Base-by-base conservation (phyloP, 2,329 filamentous ascomycete species). In the Epichloe bromicola region DNA sequence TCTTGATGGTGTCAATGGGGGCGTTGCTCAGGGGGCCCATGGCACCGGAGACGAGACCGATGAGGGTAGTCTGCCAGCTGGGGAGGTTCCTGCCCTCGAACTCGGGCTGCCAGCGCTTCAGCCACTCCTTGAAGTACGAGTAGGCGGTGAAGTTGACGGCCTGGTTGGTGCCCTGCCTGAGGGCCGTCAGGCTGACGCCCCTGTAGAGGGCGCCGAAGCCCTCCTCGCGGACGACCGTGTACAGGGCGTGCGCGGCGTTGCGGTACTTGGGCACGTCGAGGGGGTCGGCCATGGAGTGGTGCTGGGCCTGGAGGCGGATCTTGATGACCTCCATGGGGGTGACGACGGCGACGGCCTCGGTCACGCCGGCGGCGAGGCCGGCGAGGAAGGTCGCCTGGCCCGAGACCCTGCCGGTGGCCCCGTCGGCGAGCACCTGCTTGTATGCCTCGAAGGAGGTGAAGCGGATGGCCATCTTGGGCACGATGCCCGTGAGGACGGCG, bases 281-380 rank as follows among this genome's bases (percentile, higher is more conserved):
- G 5, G 5, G 93, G 66, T 98, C 93, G 46, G 93, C 89, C 84
- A 98, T 93, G 66, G 82, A 88, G 80, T 98, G 93, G 73, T 96
- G 88, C 72, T 98, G 93, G 4, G 91, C 91, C 76, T 98, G 93
- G 59, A 98, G 80, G 46, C 93, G 86, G 66, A 98, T 98, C 79
- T 98, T 98, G 71, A 98, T 82, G 55, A 98, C 93, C 74, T 98
- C 93, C 93, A 98, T 98, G 5, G 93, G 93, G 33, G 90, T 96
- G 51, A 98, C 93, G 48, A 98, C 88, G 46, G 87, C 85, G 43
- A 98, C 91, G 57, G 93, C 93, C 77, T 98, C 93, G 19, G 93
- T 97, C 17, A 98, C 83, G 70, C 93, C 93, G 26, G 93, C 93
- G 23, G 86, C 80, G 44, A 98, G 83, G 64, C 93, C 93, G 60